Base-by-base conservation (phyloP, 257 asterid species). In the Plantago ovata region DNA sequence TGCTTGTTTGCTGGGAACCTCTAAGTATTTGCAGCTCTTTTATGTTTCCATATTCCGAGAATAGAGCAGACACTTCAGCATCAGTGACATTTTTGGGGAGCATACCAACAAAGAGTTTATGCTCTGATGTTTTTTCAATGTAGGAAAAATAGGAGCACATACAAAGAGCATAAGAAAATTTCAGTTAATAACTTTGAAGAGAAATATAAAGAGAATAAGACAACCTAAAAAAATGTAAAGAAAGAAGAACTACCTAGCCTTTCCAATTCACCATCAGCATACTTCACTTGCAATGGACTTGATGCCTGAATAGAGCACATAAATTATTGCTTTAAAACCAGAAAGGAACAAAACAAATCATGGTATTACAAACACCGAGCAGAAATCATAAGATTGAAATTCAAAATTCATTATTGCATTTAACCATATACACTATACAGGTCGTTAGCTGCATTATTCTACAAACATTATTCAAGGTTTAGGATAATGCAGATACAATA, bases 221-320 rank as follows among this genome's bases (percentile, higher is more conserved):
- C 47, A 43, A 44, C 55, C 32, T 45, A 62, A 28, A 28, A 28
- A 28, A 3, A 28, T 8, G 36, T 28, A 28, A 28, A 8, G 7
- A 28, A 28, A 8, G 7, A 28, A 28, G 36, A 28, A 28, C 36
- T 66, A 93, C 99, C 99, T 86, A 93, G 95, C 73, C 97, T 81
- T 82, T 93, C 99, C 92, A 93, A 79, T 71, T 93, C 99, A 67
- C 99, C 99, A 75, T 93, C 99, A 36, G 99, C 99, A 69, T 93
- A 93, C 87, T 83, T 93, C 77, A 93, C 94, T 89, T 93, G 97
- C 84, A 93, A 65, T 43, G 95, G 99, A 69, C 85, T 81, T 62
- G 99, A 86, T 63, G 94, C 98, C 98, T 93, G 95, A 59, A 81
- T 76, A 59, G 67, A 65, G 73, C 43, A 72, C 15, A 75, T 72